Base-by-base conservation (phyloP, 1,139 yeast species). In the Lodderomyces oxycetoniae region DNA sequence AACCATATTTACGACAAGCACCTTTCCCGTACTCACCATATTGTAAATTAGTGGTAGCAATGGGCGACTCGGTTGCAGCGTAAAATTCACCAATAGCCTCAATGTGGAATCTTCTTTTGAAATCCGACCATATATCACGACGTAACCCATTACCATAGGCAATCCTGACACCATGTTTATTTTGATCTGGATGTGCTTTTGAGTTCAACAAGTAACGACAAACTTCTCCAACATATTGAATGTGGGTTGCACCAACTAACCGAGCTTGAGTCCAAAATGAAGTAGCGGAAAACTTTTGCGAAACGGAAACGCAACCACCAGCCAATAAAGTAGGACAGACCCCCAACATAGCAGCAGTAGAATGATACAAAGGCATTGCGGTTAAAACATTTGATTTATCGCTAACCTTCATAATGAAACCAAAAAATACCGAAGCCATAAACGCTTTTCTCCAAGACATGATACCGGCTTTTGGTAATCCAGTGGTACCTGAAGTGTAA, bases 141-240 rank as follows among this genome's bases (percentile, higher is more conserved):
- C 97, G 75, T 50, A 91, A 67, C 0, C 98, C 98, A 56, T 91
- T 91, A 35, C 98, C 98, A 54, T 80, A 80, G 1, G 96, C 97
- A 29, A 80, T 74, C 31, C 62, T 62, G 6, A 86, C 81, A 13
- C 61, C 50, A 52, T 89, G 96, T 29, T 59, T 59, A 26, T 63
- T 59, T 52, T 89, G 96, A 53, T 85, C 89, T 8, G 77, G 73
- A 33, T 71, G 79, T 6, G 59, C 59, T 30, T 82, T 79, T 2
- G 91, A 71, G 45, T 81, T 78, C 42, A 85, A 61, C 42, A 89
- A 67, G 54, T 88, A 91, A 37, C 98, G 75, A 57, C 97, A 87
- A 28, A 88, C 89, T 59, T 91, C 98, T 16, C 98, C 98, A 11
- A 91, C 97, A 48, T 89, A 89, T 60, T 89, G 96, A 37, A 87